A percentile compares a stretch with the other conserved stretches of the same genome.
Conservation (phyloP, 768 basidiomycete genomes). For the Lactarius evosmus region DNA sequence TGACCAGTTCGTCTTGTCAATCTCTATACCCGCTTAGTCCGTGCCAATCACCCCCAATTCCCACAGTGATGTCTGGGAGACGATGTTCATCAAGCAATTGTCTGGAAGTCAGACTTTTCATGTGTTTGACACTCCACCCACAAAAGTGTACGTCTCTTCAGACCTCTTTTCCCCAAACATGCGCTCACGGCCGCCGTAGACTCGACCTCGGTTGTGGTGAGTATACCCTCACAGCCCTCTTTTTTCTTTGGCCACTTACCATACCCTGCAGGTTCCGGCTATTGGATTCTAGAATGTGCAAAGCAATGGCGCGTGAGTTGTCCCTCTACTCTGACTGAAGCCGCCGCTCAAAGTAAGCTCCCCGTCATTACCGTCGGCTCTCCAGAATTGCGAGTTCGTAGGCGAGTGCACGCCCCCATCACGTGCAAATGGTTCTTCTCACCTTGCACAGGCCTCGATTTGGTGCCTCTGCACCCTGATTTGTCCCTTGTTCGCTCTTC, state of each 20-base stretch:
- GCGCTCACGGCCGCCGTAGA: conserved; percentile 35
- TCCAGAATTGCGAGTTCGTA: conserved; percentile 57
- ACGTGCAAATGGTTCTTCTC: background rate
- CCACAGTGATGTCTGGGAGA: conserved; percentile 67
- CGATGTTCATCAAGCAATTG: conserved; percentile 49
- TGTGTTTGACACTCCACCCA: conserved; percentile 55
- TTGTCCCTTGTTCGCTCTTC: conserved; percentile 55
- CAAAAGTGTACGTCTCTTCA: conserved; percentile 51
- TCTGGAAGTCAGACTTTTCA: conserved; percentile 64
- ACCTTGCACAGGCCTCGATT: conserved; percentile 52
- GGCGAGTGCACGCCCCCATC: conserved; percentile 41
- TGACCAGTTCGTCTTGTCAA: conserved; percentile 54
- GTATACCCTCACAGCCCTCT: conserved; percentile 27
- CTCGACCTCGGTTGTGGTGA: conserved; percentile 73
- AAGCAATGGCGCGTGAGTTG: conserved; percentile 54
- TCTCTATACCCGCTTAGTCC: background rate
- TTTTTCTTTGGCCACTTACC: background rate
- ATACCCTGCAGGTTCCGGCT: conserved; percentile 53
- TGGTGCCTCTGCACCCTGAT: conserved; percentile 71
- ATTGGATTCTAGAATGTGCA: conserved; percentile 68
- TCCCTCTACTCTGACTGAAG: conserved; percentile 2
- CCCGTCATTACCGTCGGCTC: conserved; percentile 4
- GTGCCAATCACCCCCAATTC: conserved; percentile 4
- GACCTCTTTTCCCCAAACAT: conserved; percentile 1
- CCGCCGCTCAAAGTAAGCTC: background rate